Percentiles rank a stretch among this genome's conserved stretches.
Evolutionary conservation across 805 yeast genomes (phyloP).

Genomic region (Metschnikowia cerradonensis): DNA sequence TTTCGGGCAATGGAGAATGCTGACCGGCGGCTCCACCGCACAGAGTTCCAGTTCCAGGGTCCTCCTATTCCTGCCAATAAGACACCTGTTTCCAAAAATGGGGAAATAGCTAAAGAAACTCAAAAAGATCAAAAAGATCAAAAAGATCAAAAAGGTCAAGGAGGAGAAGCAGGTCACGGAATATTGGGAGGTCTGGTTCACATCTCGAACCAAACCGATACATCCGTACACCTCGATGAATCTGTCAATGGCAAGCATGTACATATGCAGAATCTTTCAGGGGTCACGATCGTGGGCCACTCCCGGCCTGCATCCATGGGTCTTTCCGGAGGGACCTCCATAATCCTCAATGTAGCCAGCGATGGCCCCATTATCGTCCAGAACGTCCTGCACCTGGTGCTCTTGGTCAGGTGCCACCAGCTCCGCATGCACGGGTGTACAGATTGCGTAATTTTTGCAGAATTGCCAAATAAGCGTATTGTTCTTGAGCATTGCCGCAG

Average conservation of each 20-base stretch:
- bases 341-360: conserved; percentile 19
- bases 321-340: conserved; percentile 22
- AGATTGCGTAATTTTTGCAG: conserved; percentile 15
- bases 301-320: conserved; percentile 5
- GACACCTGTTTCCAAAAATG: not conserved
- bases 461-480: conserved; percentile 21
- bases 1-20: conserved; percentile 22
- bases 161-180: too few relatives aligned
- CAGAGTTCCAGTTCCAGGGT: conserved; percentile 27
- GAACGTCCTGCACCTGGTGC: conserved; percentile 7
- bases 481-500: conserved; percentile 29
- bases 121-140: too few relatives aligned
- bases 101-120: too few relatives aligned
- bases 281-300: conserved; percentile 2
- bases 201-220: not conserved
- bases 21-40: conserved; percentile 12
- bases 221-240: conserved; percentile 3
- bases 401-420: conserved; percentile 16
- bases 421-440: conserved; percentile 15
- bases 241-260: conserved; percentile 14
- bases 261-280: conserved; percentile 8
- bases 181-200: not conserved
- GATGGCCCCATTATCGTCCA: conserved; percentile 31
- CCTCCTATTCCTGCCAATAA: conserved; percentile 20
- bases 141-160: too few relatives aligned